Base-by-base conservation (phyloP, 139 green algal species). In the Tetraselmis chui region DNA sequence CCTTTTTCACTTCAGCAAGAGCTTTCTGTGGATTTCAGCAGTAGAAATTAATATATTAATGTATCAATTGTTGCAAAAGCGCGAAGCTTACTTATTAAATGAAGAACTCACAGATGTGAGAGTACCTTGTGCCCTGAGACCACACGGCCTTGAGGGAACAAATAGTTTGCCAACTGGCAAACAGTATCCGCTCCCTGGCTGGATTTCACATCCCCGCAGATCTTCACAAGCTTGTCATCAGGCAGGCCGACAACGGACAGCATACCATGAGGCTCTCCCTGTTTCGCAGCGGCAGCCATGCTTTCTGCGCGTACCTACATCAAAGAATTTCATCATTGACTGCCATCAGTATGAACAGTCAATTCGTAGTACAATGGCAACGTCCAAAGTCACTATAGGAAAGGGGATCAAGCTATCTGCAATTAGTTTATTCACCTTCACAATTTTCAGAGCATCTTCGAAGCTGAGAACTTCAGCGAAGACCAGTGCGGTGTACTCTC, bases 401-500 rank as follows among this genome's bases (percentile, higher is more conserved):
- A n/a, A n/a, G n/a, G n/a, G n/a, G n/a, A n/a, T n/a, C n/a, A n/a
- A n/a, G n/a, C n/a, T n/a, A n/a, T n/a, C n/a, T n/a, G n/a, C n/a
- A n/a, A n/a, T n/a, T n/a, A n/a, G n/a, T n/a, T n/a, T n/a, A n/a
- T n/a, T n/a, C 23, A 45, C 76, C 80, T 88, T 87, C 18, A 90
- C 86, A n/a, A 94, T 93, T 88, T 92, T 92, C 2, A 98, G 83
- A 0, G 89, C 95, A 74, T 98, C 95, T 85, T 96, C 92, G 79
- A 98, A 97, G 82, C 76, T 92, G 28, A 98, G 83, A 0, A 88
- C 93, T 1, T 94, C 95, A 0, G 92, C 91, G 83, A 94, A 96
- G 76, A 97, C 93, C 29, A 98, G 91, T 1, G 95, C 95, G 32
- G 85, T 89, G 91, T 98, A 98, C 89, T 98, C 95, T 1, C 95